A percentile compares a stretch with the other conserved stretches of the same genome.
These are phyloP conservation scores for Aspergillus sp. DNA, from an alignment of 2,329 filamentous ascomycete genomes.

Conservation along the genomic window DNA sequence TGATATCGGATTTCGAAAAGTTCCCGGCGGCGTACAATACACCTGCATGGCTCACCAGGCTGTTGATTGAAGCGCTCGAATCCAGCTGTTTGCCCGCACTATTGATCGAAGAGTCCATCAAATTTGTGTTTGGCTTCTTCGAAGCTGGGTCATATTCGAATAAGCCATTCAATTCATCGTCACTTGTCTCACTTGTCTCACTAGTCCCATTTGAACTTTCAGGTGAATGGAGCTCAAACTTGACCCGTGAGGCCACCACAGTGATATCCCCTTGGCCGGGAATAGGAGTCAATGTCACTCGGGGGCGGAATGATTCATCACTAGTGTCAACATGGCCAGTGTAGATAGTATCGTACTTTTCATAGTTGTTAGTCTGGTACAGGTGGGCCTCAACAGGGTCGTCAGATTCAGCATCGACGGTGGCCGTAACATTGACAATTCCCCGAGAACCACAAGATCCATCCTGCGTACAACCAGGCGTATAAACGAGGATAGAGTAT, in stretches of 20 bases:
- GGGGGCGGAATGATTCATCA: slow-evolving; percentile 71
- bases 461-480: slow-evolving; percentile 84
- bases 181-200: slow-evolving; percentile 62
- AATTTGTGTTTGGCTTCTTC: slow-evolving; percentile 58
- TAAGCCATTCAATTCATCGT: slow-evolving; percentile 81
- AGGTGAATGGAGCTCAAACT: slow-evolving; percentile 65
- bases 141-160: slow-evolving; percentile 78
- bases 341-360: slow-evolving; percentile 95
- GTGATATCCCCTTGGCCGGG: slow-evolving; percentile 63
- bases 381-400: slow-evolving; percentile 61
- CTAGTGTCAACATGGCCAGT: slow-evolving; percentile 79
- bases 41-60: slow-evolving; percentile 65
- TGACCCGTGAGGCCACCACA: slow-evolving; percentile 85
- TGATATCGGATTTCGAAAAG: slow-evolving; percentile 67
- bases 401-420: slow-evolving; percentile 52
- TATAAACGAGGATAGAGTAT: slow-evolving; percentile 88
- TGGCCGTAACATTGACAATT: slow-evolving; percentile 75
- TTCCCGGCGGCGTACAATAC: slow-evolving; percentile 78
- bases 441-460: slow-evolving; percentile 74
- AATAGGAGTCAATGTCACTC: slow-evolving; percentile 73
- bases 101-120: slow-evolving; percentile 73
- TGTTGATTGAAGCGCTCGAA: slow-evolving; percentile 65
- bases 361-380: slow-evolving; percentile 90
- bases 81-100: slow-evolving; percentile 70
- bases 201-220: slow-evolving; percentile 50